Evolutionary conservation across 2,329 filamentous ascomycete species (phyloP).

Genomic region (Diaporthe vaccinii): DNA sequence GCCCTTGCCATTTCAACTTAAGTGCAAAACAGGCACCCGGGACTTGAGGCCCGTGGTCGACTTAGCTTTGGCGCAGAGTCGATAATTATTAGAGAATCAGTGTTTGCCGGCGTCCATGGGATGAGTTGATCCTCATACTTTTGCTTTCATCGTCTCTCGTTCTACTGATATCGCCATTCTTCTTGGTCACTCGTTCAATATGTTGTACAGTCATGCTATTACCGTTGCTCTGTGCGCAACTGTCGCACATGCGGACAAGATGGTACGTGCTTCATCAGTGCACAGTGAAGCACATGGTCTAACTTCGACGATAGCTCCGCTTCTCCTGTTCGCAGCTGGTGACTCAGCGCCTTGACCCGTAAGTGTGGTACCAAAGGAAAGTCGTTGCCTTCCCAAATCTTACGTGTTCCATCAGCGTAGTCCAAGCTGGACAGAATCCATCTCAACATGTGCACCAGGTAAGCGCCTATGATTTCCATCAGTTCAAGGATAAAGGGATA

Average conservation of each 20-base stretch:
- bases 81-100: neutral
- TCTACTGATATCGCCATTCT: neutral
- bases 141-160: neutral
- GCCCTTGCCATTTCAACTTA: neutral
- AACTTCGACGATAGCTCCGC: conserved; percentile 41
- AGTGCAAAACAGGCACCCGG: neutral
- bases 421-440: conserved; percentile 58
- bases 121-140: neutral
- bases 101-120: too few relatives aligned
- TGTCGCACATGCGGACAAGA: conserved; percentile 22
- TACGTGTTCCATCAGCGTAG: conserved; percentile 36
- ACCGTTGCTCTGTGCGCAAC: neutral
- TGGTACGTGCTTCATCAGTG: neutral
- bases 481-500: too few relatives aligned
- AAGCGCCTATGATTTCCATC: neutral
- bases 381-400: neutral
- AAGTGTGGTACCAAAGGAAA: neutral
- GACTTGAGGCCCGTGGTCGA: neutral
- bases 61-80: neutral
- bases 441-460: conserved; percentile 66
- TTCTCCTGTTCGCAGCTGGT: conserved; percentile 65
- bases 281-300: neutral
- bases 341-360: conserved; percentile 53
- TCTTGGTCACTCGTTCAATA: neutral
- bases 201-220: neutral